Conservation (phyloP, 306 rosid genomes). For the Ammopiptanthus mongolicus region DNA sequence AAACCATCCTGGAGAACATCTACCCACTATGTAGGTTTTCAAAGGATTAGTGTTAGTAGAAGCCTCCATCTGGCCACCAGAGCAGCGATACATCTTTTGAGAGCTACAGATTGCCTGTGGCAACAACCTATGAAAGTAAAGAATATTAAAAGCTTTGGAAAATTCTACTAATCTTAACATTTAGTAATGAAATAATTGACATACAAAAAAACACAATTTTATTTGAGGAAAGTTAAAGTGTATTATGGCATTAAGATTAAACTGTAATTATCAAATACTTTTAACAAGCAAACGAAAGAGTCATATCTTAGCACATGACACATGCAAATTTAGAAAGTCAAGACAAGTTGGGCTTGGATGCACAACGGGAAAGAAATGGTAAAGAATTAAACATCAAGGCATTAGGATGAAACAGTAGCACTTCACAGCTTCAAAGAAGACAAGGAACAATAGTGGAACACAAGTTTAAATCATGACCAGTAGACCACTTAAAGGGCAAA, state of each 20-base stretch:
- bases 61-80: constrained; percentile 42
- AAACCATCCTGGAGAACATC: constrained; percentile 40
- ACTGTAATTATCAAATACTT: not conserved
- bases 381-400: not conserved
- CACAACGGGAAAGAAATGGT: not conserved
- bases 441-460: not conserved
- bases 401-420: not conserved
- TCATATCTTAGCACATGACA: not conserved
- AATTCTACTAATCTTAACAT: not conserved
- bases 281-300: constrained; percentile 6
- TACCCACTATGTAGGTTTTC: constrained; percentile 32
- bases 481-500: not conserved
- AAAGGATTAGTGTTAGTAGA: constrained; percentile 30
- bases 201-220: not conserved
- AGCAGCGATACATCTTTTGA: constrained; percentile 45
- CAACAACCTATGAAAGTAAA: constrained; percentile 35
- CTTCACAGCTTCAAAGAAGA: constrained; percentile 1
- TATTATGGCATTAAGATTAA: not conserved
- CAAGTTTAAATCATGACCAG: not conserved
- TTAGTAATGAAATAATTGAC: not conserved
- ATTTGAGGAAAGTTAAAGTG: not conserved
- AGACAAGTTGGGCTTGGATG: not conserved
- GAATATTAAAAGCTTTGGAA: constrained; percentile 6
- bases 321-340: not conserved
- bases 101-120: constrained; percentile 49